Evolutionary conservation across 129 eudicot species (phyloP).

Genomic region (Lonicera japonica): DNA sequence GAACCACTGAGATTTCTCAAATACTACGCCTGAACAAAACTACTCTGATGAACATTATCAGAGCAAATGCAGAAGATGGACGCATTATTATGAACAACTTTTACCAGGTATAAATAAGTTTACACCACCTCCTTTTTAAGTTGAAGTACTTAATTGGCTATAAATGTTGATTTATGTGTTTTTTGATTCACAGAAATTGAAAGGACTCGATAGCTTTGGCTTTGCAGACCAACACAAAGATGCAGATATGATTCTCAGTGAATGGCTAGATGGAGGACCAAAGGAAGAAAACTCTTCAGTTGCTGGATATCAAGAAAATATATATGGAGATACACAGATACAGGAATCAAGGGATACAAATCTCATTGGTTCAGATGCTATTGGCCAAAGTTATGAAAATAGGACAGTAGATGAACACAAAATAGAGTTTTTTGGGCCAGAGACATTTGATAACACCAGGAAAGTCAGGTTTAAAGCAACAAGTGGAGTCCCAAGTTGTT

Average conservation of each 20-base stretch:
- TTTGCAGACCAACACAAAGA: slow-evolving; percentile 31
- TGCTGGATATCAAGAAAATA: slow-evolving; percentile 12
- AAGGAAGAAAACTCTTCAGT: slow-evolving; percentile 19
- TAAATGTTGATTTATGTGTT: slow-evolving; percentile 5
- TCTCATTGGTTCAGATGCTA: slow-evolving; percentile 27
- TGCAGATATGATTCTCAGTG: slow-evolving; percentile 14
- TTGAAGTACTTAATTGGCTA: background rate
- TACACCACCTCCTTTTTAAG: background rate
- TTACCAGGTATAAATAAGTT: slow-evolving; percentile 52
- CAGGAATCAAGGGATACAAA: slow-evolving; percentile 18
- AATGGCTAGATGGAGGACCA: slow-evolving; percentile 26
- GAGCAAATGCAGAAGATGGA: slow-evolving; percentile 58
- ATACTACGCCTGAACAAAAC: slow-evolving; percentile 61
- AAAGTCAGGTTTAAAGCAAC: slow-evolving; percentile 14
- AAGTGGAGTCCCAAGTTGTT: slow-evolving; percentile 22
- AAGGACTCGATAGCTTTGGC: slow-evolving; percentile 44
- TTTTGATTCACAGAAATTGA: slow-evolving; percentile 42
- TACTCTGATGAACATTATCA: slow-evolving; percentile 49
- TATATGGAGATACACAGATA: slow-evolving; percentile 22
- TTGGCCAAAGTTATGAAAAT: slow-evolving; percentile 29
- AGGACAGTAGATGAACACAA: slow-evolving; percentile 31
- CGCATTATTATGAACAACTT: slow-evolving; percentile 76
- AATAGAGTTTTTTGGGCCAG: slow-evolving; percentile 33
- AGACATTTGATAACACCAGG: slow-evolving; percentile 13
- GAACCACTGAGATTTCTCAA: slow-evolving; percentile 79